Evolutionary conservation across 2,329 filamentous ascomycete species (phyloP).

Genomic region (Davidsoniella australis): DNA sequence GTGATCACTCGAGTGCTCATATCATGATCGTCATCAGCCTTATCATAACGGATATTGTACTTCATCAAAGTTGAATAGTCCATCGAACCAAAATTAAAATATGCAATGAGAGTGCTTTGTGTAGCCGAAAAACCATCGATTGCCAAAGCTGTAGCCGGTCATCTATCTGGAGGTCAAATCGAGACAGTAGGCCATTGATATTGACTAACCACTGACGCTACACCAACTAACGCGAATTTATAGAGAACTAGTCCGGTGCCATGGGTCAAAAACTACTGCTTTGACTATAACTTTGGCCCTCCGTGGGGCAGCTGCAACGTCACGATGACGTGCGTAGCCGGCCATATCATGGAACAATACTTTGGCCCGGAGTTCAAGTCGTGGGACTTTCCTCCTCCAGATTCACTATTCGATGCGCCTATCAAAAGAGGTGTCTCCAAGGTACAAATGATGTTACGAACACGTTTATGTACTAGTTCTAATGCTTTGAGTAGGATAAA

Average conservation of each 20-base stretch:
- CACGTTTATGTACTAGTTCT: neutral
- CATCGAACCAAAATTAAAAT: too few species aligned
- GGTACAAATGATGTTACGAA: constrained; percentile 26
- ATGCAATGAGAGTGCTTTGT: constrained; percentile 34
- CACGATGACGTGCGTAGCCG: constrained; percentile 84
- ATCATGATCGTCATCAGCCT: too few species aligned
- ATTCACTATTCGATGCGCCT: constrained; percentile 63
- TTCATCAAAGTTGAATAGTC: too few species aligned
- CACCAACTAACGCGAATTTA: constrained; percentile 15
- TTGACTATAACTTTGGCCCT: constrained; percentile 70
- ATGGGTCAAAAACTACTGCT: constrained; percentile 89
- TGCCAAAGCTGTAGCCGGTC: constrained; percentile 79
- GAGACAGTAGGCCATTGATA: constrained; percentile 41
- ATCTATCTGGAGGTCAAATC: constrained; percentile 63
- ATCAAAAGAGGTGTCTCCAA: constrained; percentile 51
- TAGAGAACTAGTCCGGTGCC: constrained; percentile 53
- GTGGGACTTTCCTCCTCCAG: constrained; percentile 69
- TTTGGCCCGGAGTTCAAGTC: constrained; percentile 58
- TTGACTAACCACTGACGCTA: neutral
- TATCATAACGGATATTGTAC: too few species aligned
- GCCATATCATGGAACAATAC: constrained; percentile 69
- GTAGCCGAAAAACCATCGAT: constrained; percentile 69
- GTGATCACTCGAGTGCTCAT: too few species aligned
- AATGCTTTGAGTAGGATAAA: constrained; percentile 44
- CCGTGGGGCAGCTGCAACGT: constrained; percentile 70